A percentile compares a stretch with the other conserved stretches of the same genome.
Evolutionary conservation across 768 basidiomycete species (phyloP).

Genomic region (Mycena haematopus): DNA sequence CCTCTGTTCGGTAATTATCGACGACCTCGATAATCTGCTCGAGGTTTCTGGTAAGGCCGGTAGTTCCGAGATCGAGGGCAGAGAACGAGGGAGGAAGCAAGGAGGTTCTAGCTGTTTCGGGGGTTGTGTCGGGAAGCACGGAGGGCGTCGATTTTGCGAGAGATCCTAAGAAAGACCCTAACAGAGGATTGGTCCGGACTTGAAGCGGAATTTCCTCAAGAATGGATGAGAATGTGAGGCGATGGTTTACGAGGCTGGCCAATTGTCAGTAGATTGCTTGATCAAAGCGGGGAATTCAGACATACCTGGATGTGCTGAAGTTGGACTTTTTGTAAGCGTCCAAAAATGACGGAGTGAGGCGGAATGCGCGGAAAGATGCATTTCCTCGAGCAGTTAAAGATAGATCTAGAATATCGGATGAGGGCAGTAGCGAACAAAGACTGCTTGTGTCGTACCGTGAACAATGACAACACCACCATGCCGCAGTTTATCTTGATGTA

Average conservation of each 20-base stretch:
- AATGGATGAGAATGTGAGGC: constrained; percentile 84
- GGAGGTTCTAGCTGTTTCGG: constrained; percentile 45
- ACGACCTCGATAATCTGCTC: constrained; percentile 87
- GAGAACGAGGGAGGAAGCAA: constrained; percentile 68
- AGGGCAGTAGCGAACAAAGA: constrained; percentile 14
- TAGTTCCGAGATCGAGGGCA: constrained; percentile 72
- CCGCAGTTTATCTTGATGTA: constrained; percentile 84
- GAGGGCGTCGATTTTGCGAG: constrained; percentile 58
- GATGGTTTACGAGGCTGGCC: constrained; percentile 75
- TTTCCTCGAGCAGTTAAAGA: constrained; percentile 83
- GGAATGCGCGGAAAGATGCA: constrained; percentile 88
- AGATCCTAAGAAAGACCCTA: constrained; percentile 78
- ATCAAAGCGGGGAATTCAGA: constrained; percentile 16
- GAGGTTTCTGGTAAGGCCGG: constrained; percentile 74
- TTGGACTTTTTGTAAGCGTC: constrained; percentile 82
- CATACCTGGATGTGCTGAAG: constrained; percentile 86
- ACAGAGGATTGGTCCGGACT: constrained; percentile 81
- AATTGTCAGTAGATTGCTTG: constrained; percentile 28
- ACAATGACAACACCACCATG: constrained; percentile 88
- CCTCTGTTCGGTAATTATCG: constrained; percentile 87
- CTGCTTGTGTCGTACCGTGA: constrained; percentile 62
- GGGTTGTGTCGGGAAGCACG: constrained; percentile 43
- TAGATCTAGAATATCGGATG: constrained; percentile 59
- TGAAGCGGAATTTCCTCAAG: constrained; percentile 86
- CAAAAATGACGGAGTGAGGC: constrained; percentile 79